Percentiles rank a stretch among this genome's conserved stretches.
phyloP scores from a whole-genome alignment of 163 green algal genomes.

The Prototheca wickerhamii region DNA sequence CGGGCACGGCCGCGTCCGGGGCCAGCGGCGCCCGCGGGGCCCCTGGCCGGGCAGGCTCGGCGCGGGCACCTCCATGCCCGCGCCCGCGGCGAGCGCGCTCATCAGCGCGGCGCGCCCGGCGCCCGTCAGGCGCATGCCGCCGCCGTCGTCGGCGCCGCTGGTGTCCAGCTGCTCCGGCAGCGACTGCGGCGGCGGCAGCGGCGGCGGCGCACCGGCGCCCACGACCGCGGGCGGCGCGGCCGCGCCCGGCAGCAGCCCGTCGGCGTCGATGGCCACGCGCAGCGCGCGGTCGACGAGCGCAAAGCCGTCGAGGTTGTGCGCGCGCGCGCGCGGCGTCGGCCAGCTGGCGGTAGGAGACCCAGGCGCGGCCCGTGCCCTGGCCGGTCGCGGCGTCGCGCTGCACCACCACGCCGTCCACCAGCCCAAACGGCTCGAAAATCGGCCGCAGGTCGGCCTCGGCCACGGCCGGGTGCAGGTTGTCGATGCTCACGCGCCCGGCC shows the following conservation, averaged over 20 bases:
- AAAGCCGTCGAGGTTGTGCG: conserved; percentile 1
- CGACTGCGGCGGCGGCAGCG: background rate
- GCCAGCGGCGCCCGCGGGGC: background rate
- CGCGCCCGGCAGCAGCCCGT: background rate
- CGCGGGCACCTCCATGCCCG: conserved; percentile 14
- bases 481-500: conserved; percentile 54
- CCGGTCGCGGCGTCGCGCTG: conserved; percentile 36
- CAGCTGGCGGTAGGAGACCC: conserved; percentile 35
- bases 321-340: conserved; percentile 4
- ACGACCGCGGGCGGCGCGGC: background rate
- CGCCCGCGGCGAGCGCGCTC: conserved; percentile 52
- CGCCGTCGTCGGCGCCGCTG: conserved; percentile 2
- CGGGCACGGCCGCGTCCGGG: conserved; percentile 10
- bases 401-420: conserved; percentile 59
- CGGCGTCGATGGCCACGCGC: background rate
- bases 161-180: background rate
- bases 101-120: conserved; percentile 55
- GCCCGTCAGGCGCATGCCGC: background rate
- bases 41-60: background rate
- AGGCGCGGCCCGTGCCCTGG: conserved; percentile 34
- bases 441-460: conserved; percentile 62
- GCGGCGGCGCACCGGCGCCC: background rate
- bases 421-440: conserved; percentile 86
- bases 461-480: conserved; percentile 59
- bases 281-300: background rate